Percentiles rank a stretch among this genome's conserved stretches.
These are phyloP conservation scores for Vaccinium myrtillus DNA, from an alignment of 148 eudicot species.

Conservation along the genomic window DNA sequence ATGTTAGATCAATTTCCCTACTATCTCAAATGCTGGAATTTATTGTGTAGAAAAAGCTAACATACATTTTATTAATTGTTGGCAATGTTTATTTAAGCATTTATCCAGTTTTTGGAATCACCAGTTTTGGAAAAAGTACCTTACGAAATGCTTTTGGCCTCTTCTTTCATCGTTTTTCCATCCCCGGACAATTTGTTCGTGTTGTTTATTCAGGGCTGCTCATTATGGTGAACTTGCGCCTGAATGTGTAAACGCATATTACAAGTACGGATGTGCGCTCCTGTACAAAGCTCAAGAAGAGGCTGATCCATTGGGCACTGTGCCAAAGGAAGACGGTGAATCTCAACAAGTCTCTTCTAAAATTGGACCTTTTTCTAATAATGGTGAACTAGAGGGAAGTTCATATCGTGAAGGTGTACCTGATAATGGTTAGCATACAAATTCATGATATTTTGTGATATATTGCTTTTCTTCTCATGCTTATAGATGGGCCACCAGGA, in stretches of 20 bases:
- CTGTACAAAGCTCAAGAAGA: slow-evolving; percentile 94
- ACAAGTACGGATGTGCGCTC: slow-evolving; percentile 79
- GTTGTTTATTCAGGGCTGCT: slow-evolving; percentile 46
- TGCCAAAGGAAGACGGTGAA: slow-evolving; percentile 82
- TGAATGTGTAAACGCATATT: slow-evolving; percentile 73
- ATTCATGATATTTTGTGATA: background rate
- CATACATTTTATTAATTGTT: background rate
- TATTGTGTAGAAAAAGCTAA: too few relatives aligned
- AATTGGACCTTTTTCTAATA: slow-evolving; percentile 32
- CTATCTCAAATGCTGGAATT: background rate
- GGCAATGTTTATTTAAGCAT: background rate
- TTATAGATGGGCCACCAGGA: background rate
- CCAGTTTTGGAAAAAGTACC: background rate
- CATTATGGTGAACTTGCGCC: slow-evolving; percentile 86
- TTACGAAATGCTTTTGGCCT: background rate
- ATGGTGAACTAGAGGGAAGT: background rate
- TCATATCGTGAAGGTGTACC: background rate
- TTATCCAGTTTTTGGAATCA: background rate
- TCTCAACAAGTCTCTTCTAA: slow-evolving; percentile 44
- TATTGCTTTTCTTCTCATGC: background rate
- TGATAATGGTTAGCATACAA: slow-evolving; percentile 3
- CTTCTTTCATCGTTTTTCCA: background rate
- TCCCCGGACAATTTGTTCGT: background rate
- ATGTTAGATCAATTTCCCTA: background rate
- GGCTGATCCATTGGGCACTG: slow-evolving; percentile 71